Conservation (phyloP, 2,329 filamentous ascomycete species). For the Tolypocladium capitatum region DNA sequence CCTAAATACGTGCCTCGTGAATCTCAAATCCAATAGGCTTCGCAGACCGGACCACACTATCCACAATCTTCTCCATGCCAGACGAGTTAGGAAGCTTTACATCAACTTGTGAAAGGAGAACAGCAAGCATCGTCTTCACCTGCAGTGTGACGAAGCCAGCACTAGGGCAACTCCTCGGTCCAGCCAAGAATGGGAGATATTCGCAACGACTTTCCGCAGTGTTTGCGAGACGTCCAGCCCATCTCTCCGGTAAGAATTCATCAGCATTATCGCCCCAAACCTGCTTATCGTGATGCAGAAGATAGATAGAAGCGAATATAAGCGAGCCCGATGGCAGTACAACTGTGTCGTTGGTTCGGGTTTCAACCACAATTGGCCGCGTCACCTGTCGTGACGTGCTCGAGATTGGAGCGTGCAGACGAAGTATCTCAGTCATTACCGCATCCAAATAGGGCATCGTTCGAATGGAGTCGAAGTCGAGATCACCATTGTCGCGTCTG, state of each 20-base stretch:
- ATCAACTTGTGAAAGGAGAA: neutral
- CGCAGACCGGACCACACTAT: neutral
- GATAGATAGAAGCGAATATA: conserved; percentile 1
- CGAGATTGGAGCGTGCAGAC: conserved; percentile 1
- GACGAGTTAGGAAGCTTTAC: neutral
- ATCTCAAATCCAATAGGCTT: neutral
- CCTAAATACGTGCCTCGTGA: neutral
- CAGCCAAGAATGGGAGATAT: conserved; percentile 1
- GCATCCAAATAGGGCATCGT: conserved; percentile 2
- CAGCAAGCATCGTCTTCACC: conserved; percentile 3
- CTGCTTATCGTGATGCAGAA: conserved; percentile 1
- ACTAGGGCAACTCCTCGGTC: conserved; percentile 1
- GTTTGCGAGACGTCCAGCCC: neutral
- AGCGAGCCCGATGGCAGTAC: neutral
- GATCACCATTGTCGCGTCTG: neutral
- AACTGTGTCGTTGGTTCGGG: neutral
- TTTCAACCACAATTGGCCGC: neutral
- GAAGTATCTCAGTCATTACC: neutral
- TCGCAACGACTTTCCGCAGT: conserved; percentile 1
- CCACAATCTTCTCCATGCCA: conserved; percentile 1
- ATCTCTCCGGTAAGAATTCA: conserved; percentile 1
- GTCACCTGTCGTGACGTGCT: neutral
- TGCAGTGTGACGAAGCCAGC: conserved; percentile 2
- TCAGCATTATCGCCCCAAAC: conserved; percentile 1
- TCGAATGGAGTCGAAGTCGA: neutral